Base-by-base conservation (phyloP, 257 asterid species). In the Ocimum tenuiflorum region DNA sequence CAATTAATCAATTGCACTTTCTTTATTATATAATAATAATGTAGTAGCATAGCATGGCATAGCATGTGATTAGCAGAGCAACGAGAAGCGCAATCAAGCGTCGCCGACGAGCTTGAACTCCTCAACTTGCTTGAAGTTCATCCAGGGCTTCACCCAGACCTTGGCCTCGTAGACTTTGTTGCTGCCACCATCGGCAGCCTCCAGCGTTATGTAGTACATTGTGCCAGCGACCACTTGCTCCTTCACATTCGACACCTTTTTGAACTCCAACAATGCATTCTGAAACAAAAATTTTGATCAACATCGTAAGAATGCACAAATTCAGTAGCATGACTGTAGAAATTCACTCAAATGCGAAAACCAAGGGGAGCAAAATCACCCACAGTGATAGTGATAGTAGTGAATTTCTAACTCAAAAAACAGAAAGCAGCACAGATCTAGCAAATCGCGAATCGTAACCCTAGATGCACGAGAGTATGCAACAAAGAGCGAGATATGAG, bases 81-180 rank as follows among this genome's bases (percentile, higher is more conserved):
- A 77, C 65, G 53, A 48, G 67, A 8, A 43, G 36, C 13, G 6
- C 14, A 27, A 31, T 77, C 78, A 83, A 61, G 87, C 88, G 66
- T 83, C 86, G 31, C 79, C 87, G 31, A 79, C 75, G 29, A 7
- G 86, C 81, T 86, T 91, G 77, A 91, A 91, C 33, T 89, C 95
- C 69, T 86, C 84, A 13, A 91, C 69, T 74, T 91, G 85, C 91
- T 87, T 91, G 83, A 91, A 91, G 69, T 87, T 73, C 87, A 73
- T 1, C 95, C 95, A 91, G 18, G 86, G 80, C 86, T 89, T 91
- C 67, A 87, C 95, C 98, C 98, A 91, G 13, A 91, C 92, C 81
- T 91, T 83, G 33, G 98, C 88, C 77, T 88, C 98, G 24, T 89
- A 91, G 10, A 72, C 80, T 63, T 89, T 91, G 68, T 72, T 85